Evolutionary conservation across 164 flowering plant genomes (phyloP), one percentile per base, ranked within the genome.

Genomic region (Macadamia tetraphylla): DNA sequence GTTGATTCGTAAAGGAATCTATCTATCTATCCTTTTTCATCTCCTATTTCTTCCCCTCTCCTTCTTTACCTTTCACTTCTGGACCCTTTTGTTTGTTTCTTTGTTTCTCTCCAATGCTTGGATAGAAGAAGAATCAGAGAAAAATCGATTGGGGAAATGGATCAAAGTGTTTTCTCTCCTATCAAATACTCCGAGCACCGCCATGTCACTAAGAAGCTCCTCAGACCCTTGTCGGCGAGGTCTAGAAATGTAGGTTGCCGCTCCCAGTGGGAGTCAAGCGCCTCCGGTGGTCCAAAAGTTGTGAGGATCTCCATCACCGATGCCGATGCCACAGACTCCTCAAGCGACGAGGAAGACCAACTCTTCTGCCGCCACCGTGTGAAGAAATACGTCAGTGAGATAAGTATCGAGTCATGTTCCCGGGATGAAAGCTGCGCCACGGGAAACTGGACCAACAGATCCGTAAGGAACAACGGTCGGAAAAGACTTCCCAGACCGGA

Each of bases 241-340:
- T 58, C 31, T 30, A 15, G 43, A 48, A 55, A 10, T 10, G n/a
- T n/a, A 10, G 58, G 63, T 17, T 3, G 62, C 44, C 43, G 7
- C 43, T 32, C 8, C 29, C 48, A 12, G 6, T 44, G 3, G 17
- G 17, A 53, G 14, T 10, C 42, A 53, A 48, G 56, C 11, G 58
- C 62, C 6, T 63, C 51, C 29, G 51, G 9, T 3, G 43, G 67
- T 10, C 81, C 82, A 13, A 81, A 74, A 60, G 66, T 81, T 7
- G 84, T 92, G 0, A 76, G 92, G 35, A 75, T 93, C 14, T 80
- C 86, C 0, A 79, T 89, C 1, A 86, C 93, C 6, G 98, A 93
- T 73, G 82, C 82, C 0, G 83, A 93, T 64, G 98, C 98, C 0
- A 93, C 98, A 0, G 98, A 93, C 74, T 93, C 98, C 0, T 91